Evolutionary conservation across 805 yeast species (phyloP).

Genomic region (Candida patagonica): DNA sequence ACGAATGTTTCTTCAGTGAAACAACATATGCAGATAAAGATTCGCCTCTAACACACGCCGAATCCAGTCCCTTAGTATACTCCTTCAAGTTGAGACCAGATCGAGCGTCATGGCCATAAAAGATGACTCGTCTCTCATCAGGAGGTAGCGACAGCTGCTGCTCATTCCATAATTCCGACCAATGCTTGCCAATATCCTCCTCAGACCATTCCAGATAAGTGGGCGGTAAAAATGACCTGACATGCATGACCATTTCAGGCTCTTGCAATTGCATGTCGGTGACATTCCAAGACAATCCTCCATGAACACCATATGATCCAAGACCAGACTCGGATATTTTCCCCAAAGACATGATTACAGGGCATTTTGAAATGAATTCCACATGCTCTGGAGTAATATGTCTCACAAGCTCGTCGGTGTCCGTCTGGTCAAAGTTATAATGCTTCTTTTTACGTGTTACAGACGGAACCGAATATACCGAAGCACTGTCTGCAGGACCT

Average conservation of each 20-base stretch:
- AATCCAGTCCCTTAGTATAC: conserved; percentile 72
- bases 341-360: conserved; percentile 56
- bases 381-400: conserved; percentile 53
- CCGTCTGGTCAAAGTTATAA: conserved; percentile 5
- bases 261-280: conserved; percentile 43
- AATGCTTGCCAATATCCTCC: conserved; percentile 35
- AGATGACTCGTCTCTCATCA: conserved; percentile 36
- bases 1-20: conserved; percentile 19
- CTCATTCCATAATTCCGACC: conserved; percentile 51
- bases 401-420: conserved; percentile 36
- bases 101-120: conserved; percentile 85
- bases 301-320: conserved; percentile 64
- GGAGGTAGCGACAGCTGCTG: conserved; percentile 28
- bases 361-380: conserved; percentile 49
- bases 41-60: conserved; percentile 74
- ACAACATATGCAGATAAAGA: conserved; percentile 54
- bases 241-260: conserved; percentile 54
- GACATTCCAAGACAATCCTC: conserved; percentile 65
- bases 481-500: not conserved
- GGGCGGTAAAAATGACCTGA: conserved; percentile 63
- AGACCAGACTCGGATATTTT: conserved; percentile 33
- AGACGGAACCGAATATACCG: not conserved
- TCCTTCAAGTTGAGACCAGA: conserved; percentile 58
- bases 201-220: conserved; percentile 51
- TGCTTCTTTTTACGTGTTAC: not conserved